Conservation (phyloP, 352 stramenopile species). For the Phytophthora parvispora region DNA sequence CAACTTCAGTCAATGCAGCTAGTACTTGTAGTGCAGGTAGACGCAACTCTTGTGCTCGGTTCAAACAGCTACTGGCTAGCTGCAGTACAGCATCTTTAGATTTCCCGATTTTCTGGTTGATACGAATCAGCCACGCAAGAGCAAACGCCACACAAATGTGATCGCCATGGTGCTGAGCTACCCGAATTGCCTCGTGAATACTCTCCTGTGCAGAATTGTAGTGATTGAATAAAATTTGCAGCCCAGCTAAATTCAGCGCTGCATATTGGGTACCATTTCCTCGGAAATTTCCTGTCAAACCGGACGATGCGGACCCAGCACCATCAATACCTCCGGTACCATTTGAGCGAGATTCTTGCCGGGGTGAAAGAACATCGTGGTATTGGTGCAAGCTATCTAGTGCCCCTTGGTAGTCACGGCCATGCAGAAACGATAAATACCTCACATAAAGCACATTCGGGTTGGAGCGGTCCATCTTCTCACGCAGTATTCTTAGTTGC, state of each 20-base stretch:
- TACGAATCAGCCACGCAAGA: slow-evolving; percentile 87
- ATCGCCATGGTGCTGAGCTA: slow-evolving; percentile 94
- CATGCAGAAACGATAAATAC: slow-evolving; percentile 88
- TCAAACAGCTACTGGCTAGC: slow-evolving; percentile 63
- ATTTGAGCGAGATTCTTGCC: slow-evolving; percentile 17
- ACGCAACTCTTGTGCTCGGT: slow-evolving; percentile 66
- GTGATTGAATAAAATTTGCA: slow-evolving; percentile 91
- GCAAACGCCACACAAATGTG: slow-evolving; percentile 94
- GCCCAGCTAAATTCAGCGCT: slow-evolving; percentile 88
- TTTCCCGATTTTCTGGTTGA: slow-evolving; percentile 72
- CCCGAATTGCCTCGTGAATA: slow-evolving; percentile 93
- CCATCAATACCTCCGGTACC: slow-evolving; percentile 9
- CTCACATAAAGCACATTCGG: slow-evolving; percentile 83
- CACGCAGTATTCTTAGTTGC: slow-evolving; percentile 25
- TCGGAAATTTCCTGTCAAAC: slow-evolving; percentile 47
- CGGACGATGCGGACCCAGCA: slow-evolving; percentile 13
- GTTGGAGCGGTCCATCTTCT: slow-evolving; percentile 40
- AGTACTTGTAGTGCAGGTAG: slow-evolving; percentile 66
- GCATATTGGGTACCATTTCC: slow-evolving; percentile 91
- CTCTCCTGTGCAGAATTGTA: slow-evolving; percentile 80
- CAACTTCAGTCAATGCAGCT: slow-evolving; percentile 53
- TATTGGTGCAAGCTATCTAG: slow-evolving; percentile 95
- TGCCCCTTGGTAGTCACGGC: slow-evolving; percentile 87
- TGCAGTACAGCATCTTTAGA: slow-evolving; percentile 58
- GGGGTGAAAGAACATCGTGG: slow-evolving; percentile 92